Percentiles rank a stretch among this genome's conserved stretches.
phyloP scores from a whole-genome alignment of 352 stramenopile genomes.

The Globisporangium nunn region DNA sequence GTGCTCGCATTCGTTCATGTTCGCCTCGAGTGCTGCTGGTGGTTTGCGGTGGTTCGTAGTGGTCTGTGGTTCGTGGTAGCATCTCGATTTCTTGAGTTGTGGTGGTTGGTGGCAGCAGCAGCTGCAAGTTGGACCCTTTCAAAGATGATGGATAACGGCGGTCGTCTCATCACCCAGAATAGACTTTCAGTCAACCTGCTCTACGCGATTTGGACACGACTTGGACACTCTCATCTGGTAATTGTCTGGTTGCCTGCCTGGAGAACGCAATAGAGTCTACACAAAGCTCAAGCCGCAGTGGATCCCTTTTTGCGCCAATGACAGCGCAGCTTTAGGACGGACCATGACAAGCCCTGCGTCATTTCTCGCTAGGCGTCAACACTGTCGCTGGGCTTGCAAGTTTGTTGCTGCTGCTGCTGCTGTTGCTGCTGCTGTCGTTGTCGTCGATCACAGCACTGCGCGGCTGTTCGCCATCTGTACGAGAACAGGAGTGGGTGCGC shows the following conservation, averaged over 20 bases:
- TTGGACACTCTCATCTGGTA: neutral
- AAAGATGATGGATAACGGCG: neutral
- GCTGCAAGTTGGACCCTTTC: neutral
- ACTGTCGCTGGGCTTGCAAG: too few relatives aligned
- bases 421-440: too few relatives aligned
- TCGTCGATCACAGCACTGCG: too few relatives aligned
- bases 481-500: too few relatives aligned
- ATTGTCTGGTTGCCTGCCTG: neutral
- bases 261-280: neutral
- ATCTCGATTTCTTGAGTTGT: too few relatives aligned
- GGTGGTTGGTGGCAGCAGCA: neutral
- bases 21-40: too few relatives aligned
- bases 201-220: neutral
- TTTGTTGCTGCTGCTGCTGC: too few relatives aligned
- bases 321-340: neutral
- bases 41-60: too few relatives aligned
- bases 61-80: too few relatives aligned
- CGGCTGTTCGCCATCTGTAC: too few relatives aligned
- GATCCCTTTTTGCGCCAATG: neutral
- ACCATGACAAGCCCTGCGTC: constrained; percentile 1
- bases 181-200: neutral
- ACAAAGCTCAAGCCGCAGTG: neutral
- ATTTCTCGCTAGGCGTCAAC: neutral
- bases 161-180: neutral
- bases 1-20: too few relatives aligned